A percentile compares a stretch with the other conserved stretches of the same genome.
These are phyloP conservation scores for Paratrypanosoma confusum DNA, from an alignment of 208 protist genomes.

Conservation along the genomic window DNA sequence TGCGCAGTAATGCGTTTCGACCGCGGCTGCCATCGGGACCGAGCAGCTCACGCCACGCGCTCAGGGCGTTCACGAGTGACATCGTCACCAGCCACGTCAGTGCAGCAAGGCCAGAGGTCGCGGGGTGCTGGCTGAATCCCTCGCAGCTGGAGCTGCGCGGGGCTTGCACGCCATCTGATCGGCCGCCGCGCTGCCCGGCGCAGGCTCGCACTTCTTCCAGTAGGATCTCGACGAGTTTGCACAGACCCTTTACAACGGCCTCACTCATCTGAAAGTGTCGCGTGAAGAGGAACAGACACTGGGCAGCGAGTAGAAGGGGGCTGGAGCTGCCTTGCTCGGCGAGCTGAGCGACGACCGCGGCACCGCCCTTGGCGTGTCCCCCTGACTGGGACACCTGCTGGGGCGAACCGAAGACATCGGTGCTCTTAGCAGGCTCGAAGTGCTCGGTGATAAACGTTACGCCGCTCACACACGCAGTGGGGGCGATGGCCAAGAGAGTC, in stretches of 20 bases:
- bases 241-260: slow-evolving; percentile 40
- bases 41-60: slow-evolving; percentile 54
- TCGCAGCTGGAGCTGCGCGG: neutral
- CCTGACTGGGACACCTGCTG: no score
- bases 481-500: no score
- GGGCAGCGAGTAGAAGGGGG: slow-evolving; percentile 47
- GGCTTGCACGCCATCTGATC: slow-evolving; percentile 11
- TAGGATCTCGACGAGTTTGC: slow-evolving; percentile 33
- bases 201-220: slow-evolving; percentile 19
- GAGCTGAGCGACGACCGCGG: slow-evolving; percentile 5
- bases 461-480: no score
- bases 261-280: slow-evolving; percentile 76
- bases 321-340: slow-evolving; percentile 12
- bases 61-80: slow-evolving; percentile 49
- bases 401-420: no score
- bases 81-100: slow-evolving; percentile 56
- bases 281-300: slow-evolving; percentile 75
- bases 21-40: slow-evolving; percentile 8
- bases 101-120: slow-evolving; percentile 30
- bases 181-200: slow-evolving; percentile 4
- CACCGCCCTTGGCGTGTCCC: slow-evolving; percentile 7
- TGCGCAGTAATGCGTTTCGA: slow-evolving; percentile 37
- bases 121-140: slow-evolving; percentile 15
- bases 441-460: no score
- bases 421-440: no score